Percentiles rank a stretch among this genome's conserved stretches.
Conservation (phyloP, 192 early-diverging fungal genomes). For the Mortierella claussenii region DNA sequence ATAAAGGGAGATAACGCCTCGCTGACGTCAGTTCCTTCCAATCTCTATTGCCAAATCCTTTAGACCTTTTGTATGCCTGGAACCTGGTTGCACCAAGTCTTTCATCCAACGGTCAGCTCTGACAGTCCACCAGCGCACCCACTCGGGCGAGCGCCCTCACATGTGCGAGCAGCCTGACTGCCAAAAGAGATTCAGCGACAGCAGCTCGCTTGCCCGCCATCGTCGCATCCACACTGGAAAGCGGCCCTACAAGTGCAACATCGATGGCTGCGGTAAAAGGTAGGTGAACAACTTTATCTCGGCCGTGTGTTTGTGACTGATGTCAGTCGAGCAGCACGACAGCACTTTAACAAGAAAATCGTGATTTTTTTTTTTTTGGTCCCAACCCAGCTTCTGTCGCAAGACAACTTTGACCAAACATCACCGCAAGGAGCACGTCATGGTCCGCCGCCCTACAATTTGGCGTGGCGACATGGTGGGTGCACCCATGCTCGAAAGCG, state of each 20-base stretch:
- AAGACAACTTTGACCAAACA: constrained; percentile 68
- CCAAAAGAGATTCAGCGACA: constrained; percentile 82
- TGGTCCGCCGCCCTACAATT: constrained; percentile 12
- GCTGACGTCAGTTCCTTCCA: not conserved
- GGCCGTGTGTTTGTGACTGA: no score
- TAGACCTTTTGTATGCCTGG: constrained; percentile 73
- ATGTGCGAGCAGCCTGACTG: constrained; percentile 75
- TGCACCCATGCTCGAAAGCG: constrained; percentile 1
- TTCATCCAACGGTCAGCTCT: constrained; percentile 87
- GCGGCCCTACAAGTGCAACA: constrained; percentile 70
- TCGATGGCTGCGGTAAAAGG: constrained; percentile 58
- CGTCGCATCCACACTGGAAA: constrained; percentile 74
- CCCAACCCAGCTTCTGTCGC: constrained; percentile 53
- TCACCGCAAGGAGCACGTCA: constrained; percentile 49
- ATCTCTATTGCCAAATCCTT: not conserved
- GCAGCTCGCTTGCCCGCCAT: constrained; percentile 80
- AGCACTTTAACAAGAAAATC: not conserved
- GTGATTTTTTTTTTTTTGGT: not conserved
- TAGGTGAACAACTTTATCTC: no score
- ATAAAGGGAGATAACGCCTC: not conserved
- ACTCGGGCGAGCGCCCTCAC: constrained; percentile 82
- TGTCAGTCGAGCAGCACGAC: not conserved
- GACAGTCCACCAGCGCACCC: constrained; percentile 82
- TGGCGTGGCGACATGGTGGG: constrained; percentile 22
- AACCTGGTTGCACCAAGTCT: constrained; percentile 76